Evolutionary conservation across 2,329 filamentous ascomycete genomes (phyloP), one percentile per base, ranked within the genome.

Genomic region (Fusarium caatingaense): DNA sequence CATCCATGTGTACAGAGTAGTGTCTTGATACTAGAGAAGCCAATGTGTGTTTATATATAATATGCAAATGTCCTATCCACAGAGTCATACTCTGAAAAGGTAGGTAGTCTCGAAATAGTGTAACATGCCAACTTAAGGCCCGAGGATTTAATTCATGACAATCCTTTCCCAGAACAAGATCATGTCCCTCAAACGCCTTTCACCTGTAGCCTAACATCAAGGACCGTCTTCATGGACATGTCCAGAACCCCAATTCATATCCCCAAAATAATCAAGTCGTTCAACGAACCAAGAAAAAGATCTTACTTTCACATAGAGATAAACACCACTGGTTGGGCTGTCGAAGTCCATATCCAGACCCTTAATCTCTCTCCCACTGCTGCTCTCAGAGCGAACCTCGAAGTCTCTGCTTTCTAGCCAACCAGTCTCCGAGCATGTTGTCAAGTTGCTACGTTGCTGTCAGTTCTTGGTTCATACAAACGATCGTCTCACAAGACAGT

Each of bases 371-470:
- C 34, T 42, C 16, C 32, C 23, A 32, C 30, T 20, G 18, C n/a
- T 45, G 20, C 10, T 16, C 58, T 62, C 78, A 87, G 56, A 85
- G 76, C 20, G 81, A 79, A 50, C 85, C 83, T 81, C 88, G 79
- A 76, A 87, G 74, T 82, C 91, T 83, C 85, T 90, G 84, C 83
- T 93, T 86, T 77, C 91, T 83, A 78, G 92, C 86, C 75, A 97
- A 84, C 91, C 93, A 94, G 75, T 93, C 90, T 71, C 91, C 91
- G 46, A 97, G 87, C 88, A 97, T 90, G 21, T 92, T 89, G 81
- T 99, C 95, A 72, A 98, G 86, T 85, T 95, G 91, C 82, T 91
- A 71, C 47, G 20, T 3, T 37, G n/a, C 41, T 21, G 51, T 76
- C 64, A 77, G 73, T 47, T 30, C 46, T n/a, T 21, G 5, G 15